phyloP scores from a whole-genome alignment of 768 basidiomycete genomes.

The Suillus alpinus region DNA sequence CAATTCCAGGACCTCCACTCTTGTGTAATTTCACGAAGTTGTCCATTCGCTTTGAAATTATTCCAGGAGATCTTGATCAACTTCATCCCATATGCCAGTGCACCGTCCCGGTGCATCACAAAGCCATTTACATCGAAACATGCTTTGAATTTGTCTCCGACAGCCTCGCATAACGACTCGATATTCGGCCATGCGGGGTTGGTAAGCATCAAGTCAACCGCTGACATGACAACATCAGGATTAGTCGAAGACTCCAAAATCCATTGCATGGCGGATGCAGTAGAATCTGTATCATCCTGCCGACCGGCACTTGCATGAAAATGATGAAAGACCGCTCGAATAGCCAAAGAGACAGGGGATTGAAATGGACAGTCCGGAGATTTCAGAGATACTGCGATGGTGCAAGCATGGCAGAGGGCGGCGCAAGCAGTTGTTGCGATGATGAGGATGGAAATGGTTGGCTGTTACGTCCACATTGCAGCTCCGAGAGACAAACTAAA shows the following conservation, averaged over 20 bases:
- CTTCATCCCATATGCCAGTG: too few species aligned
- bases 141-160: too few species aligned
- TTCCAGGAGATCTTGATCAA: too few species aligned
- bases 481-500: constrained; percentile 7
- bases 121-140: too few species aligned
- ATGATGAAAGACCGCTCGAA: not conserved
- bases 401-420: not conserved
- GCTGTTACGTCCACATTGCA: not conserved
- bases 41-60: too few species aligned
- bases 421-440: not conserved
- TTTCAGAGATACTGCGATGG: not conserved
- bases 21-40: too few species aligned
- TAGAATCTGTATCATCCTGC: not conserved
- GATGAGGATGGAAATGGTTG: constrained; percentile 8
- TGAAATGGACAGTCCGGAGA: constrained; percentile 8
- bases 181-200: too few species aligned
- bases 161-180: too few species aligned
- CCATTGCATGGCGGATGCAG: not conserved
- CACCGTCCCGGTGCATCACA: too few species aligned
- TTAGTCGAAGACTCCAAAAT: constrained; percentile 14
- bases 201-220: constrained; percentile 2
- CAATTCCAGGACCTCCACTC: too few species aligned
- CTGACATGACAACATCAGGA: constrained; percentile 4
- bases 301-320: not conserved
- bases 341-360: not conserved